These are phyloP conservation scores for Cystobasidium pallidum DNA, from an alignment of 1,284 basidiomycete genomes.

Conservation along the genomic window DNA sequence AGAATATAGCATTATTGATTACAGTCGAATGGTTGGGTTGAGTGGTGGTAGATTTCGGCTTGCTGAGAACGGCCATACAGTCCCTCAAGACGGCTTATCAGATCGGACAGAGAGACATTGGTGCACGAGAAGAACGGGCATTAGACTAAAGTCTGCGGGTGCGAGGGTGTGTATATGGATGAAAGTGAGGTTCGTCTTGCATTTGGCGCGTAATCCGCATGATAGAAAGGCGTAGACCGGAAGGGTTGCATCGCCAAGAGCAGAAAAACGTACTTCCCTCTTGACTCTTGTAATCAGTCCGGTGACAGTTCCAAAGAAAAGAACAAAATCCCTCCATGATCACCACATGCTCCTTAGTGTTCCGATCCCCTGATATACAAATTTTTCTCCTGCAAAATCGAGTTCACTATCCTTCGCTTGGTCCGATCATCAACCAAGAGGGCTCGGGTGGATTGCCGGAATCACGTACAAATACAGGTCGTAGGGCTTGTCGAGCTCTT, in stretches of 20 bases:
- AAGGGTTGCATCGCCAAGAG: no score
- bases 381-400: neutral
- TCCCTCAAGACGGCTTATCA: neutral
- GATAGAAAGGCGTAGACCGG: no score
- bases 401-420: neutral
- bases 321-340: neutral
- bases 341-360: neutral
- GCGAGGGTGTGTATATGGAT: no score
- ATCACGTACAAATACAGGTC: conserved; percentile 14
- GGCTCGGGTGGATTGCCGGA: neutral
- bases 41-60: neutral
- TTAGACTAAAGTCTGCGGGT: no score
- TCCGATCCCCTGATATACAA: conserved; percentile 27
- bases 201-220: no score
- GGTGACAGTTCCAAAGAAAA: neutral
- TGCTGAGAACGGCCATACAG: neutral
- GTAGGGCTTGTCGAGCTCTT: neutral
- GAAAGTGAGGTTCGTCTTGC: no score
- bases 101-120: no score
- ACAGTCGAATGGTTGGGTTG: neutral
- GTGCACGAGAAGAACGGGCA: no score
- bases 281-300: no score
- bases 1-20: neutral
- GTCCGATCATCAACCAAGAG: neutral
- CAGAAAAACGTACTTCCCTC: no score